Percentiles rank a stretch among this genome's conserved stretches.
phyloP scores from a whole-genome alignment of 345 rosid genomes.

The Conringia planisiliqua region DNA sequence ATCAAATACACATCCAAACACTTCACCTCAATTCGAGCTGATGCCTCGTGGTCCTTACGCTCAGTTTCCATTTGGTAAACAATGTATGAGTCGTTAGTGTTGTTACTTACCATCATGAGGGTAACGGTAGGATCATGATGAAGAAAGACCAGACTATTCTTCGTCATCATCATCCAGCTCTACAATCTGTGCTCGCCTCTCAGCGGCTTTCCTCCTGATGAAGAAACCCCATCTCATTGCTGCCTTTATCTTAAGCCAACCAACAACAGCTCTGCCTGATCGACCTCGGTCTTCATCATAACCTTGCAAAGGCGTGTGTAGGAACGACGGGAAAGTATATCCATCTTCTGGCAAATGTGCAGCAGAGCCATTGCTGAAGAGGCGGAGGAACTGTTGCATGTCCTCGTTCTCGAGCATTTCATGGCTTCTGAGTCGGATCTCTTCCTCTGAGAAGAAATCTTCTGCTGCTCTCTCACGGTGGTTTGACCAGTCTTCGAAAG shows the following conservation, averaged over 20 bases:
- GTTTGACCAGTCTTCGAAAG: constrained; percentile 81
- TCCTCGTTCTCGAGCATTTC: constrained; percentile 98
- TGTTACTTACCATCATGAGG: constrained; percentile 12
- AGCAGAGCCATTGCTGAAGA: constrained; percentile 51
- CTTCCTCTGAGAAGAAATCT: constrained; percentile 82
- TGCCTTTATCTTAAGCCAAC: constrained; percentile 98
- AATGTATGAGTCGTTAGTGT: constrained; percentile 3
- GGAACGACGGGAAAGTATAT: constrained; percentile 49
- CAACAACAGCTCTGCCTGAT: constrained; percentile 85
- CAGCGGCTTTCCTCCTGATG: constrained; percentile 93
- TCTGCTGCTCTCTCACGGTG: constrained; percentile 65
- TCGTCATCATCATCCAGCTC: constrained; percentile 71
- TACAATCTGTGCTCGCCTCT: constrained; percentile 87
- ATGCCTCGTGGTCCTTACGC: background rate
- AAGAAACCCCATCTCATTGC: constrained; percentile 99
- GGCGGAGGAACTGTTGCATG: constrained; percentile 83
- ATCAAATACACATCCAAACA: background rate
- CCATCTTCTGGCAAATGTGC: constrained; percentile 65
- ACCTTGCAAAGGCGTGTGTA: constrained; percentile 69
- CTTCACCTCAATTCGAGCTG: background rate
- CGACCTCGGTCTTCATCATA: constrained; percentile 73
- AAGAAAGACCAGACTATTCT: constrained; percentile 27
- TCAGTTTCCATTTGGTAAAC: constrained; percentile 12
- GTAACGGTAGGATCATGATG: background rate
- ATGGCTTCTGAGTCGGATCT: constrained; percentile 77